Conservation (phyloP, 2,329 filamentous ascomycete species). For the Elsinoe batatas region DNA sequence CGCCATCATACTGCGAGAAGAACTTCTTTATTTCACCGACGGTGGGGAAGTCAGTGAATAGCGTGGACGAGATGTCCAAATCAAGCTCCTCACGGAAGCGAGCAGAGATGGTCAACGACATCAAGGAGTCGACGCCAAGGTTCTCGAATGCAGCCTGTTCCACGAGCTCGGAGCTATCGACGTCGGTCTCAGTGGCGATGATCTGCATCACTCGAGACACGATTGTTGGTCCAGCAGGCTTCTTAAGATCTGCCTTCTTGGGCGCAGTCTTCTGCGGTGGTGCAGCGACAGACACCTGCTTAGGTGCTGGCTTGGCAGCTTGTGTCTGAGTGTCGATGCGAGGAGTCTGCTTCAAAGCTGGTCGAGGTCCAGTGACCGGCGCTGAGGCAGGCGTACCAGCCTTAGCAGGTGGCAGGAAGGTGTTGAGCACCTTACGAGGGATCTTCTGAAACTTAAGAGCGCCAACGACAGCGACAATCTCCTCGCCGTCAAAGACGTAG, state of each 20-base stretch:
- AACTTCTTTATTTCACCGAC: conserved; percentile 52
- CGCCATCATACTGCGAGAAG: conserved; percentile 40
- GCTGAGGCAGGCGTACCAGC: conserved; percentile 26
- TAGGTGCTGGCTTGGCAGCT: conserved; percentile 18
- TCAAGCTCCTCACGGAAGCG: conserved; percentile 53
- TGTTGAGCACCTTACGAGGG: conserved; percentile 55
- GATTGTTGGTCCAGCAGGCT: conserved; percentile 39
- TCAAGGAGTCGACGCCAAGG: conserved; percentile 52
- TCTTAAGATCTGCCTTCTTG: conserved; percentile 41
- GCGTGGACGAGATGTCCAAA: conserved; percentile 47
- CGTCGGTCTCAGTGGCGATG: conserved; percentile 56
- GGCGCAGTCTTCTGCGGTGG: conserved; percentile 24
- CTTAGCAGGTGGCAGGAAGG: conserved; percentile 52
- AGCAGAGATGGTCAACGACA: conserved; percentile 52
- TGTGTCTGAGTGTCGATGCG: conserved; percentile 19
- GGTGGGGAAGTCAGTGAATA: conserved; percentile 52
- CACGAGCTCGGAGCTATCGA: conserved; percentile 48
- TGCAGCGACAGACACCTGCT: conserved; percentile 6
- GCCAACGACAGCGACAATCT: conserved; percentile 48
- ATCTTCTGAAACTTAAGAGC: conserved; percentile 60
- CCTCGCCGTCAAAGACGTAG: conserved; percentile 49
- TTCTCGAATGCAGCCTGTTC: conserved; percentile 53
- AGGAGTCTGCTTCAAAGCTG: conserved; percentile 24
- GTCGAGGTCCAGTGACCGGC: conserved; percentile 28
- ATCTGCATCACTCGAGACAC: conserved; percentile 51